Evolutionary conservation across 1,284 basidiomycete species (phyloP), one percentile per base, ranked within the genome.

Genomic region (Trametes polyzona): DNA sequence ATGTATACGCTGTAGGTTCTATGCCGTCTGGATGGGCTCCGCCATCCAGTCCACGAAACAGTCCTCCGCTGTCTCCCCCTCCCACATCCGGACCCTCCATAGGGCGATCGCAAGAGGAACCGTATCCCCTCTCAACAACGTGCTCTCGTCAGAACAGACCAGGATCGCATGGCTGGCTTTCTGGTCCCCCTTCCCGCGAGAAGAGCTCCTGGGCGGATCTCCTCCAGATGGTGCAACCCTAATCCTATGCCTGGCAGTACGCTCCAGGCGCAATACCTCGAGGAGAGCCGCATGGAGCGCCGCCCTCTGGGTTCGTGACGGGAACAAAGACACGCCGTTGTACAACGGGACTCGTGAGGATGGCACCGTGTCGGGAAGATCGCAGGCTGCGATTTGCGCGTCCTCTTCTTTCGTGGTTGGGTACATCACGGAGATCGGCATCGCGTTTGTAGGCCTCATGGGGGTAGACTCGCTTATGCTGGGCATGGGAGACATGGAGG

Each of bases 61-160:
- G 27, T 54, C 53, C 48, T 60, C 50, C 57, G 51, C 24, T 46
- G 51, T 67, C 23, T 71, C 75, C 2, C 82, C 81, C 64, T 90
- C 86, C 79, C 86, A 92, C 81, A 92, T 83, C 56, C 85, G 77
- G 43, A 91, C 57, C 58, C 90, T 81, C 90, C 90, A 92, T 19
- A 92, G 66, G 0, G 90, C 88, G 46, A 87, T 80, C 0, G 84
- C 86, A 11, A 88, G 72, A 5, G 84, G 78, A 2, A 80, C 83
- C 4, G 80, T 74, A 65, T 92, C 90, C 0, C 78, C 85, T 39
- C 83, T 75, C 49, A 70, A 68, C 12, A 80, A 64, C 0, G 80
- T 83, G 17, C 74, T 66, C 24, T 71, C 73, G 55, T 82, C 78
- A 7, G 87, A 83, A 54, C 71, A 76, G 11, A 92, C 64, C n/a